Base-by-base conservation (phyloP, 2,329 filamentous ascomycete genomes). In the Leptographium lundbergii region DNA sequence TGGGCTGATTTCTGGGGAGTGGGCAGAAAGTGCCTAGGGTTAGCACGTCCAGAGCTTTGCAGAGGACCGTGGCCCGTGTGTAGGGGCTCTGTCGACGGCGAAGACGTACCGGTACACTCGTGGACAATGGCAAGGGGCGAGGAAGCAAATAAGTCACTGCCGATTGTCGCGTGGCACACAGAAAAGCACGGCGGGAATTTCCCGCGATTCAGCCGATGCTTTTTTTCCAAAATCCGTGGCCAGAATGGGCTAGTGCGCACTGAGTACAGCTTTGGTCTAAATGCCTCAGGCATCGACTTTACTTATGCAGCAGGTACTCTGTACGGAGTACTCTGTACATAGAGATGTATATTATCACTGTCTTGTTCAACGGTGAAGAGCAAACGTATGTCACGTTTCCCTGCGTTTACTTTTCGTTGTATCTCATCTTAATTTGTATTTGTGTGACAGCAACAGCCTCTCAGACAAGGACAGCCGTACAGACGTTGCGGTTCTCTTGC, bases 141-240 rank as follows among this genome's bases (percentile, higher is more conserved):
- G 24, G 19, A 47, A 14, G 13, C 36, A 22, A 9, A 10, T 9
- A 32, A 25, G 25, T 17, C 17, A 5, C 17, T 11, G 22, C 13
- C n/a, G 36, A 24, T 42, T 32, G 51, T 58, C 57, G 57, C 57
- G 57, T 58, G 50, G 56, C 48, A 17, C 47, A n/a, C 56, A 57
- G 32, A 50, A 57, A 57, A 34, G 45, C 9, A 32, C 55, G 24
- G 57, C 59, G 59, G 59, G 59, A 61, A 59, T 61, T 61, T 57
- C 57, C 54, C 53, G 53, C 50, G 57, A 57, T 54, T 39, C 51
- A 58, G 59, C 56, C 59, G 59, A 53, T 32, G 32, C 34, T 34
- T 54, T 58, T 58, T 58, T 54, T 45, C 6, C 17, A 39, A 10
- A 54, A 24, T 17, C 34, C n/a, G 51, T 34, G 36, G 51, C 51